Evolutionary conservation across 768 basidiomycete genomes (phyloP).

Genomic region (Pholiota microspora): DNA sequence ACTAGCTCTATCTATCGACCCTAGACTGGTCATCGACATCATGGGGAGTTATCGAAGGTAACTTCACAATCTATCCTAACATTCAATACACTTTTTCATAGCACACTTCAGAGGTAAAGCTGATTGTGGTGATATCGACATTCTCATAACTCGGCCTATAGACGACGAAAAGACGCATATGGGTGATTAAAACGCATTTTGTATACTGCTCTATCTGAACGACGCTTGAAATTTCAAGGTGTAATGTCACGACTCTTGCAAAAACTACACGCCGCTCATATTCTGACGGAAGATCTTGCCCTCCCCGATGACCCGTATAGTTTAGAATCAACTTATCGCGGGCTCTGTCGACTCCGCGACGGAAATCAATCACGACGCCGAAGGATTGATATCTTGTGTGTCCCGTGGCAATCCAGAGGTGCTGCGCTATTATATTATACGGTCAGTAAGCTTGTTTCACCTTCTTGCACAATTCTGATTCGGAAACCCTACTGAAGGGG

Average conservation of each 20-base stretch:
- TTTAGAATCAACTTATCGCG: conserved; percentile 79
- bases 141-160: conserved; percentile 76
- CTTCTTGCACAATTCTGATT: conserved; percentile 4
- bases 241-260: conserved; percentile 59
- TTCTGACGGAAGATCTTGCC: conserved; percentile 81
- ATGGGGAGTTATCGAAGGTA: conserved; percentile 91
- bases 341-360: conserved; percentile 63
- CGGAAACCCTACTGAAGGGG: conserved; percentile 42
- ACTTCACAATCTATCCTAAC: conserved; percentile 2
- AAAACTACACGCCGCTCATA: conserved; percentile 50
- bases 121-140: conserved; percentile 90
- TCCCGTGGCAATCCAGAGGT: conserved; percentile 77
- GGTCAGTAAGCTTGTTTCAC: conserved; percentile 36
- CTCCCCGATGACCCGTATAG: conserved; percentile 64
- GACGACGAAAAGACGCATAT: conserved; percentile 73
- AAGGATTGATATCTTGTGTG: conserved; percentile 81
- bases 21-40: conserved; percentile 71
- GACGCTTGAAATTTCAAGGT: conserved; percentile 34
- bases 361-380: conserved; percentile 46
- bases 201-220: not conserved
- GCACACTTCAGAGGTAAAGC: conserved; percentile 62
- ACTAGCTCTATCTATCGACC: conserved; percentile 69
- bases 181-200: conserved; percentile 38
- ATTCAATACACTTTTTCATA: not conserved
- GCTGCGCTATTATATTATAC: conserved; percentile 93